These are phyloP conservation scores for Daldinia bambusicola DNA, from an alignment of 495 filamentous ascomycete genomes.

Conservation along the genomic window DNA sequence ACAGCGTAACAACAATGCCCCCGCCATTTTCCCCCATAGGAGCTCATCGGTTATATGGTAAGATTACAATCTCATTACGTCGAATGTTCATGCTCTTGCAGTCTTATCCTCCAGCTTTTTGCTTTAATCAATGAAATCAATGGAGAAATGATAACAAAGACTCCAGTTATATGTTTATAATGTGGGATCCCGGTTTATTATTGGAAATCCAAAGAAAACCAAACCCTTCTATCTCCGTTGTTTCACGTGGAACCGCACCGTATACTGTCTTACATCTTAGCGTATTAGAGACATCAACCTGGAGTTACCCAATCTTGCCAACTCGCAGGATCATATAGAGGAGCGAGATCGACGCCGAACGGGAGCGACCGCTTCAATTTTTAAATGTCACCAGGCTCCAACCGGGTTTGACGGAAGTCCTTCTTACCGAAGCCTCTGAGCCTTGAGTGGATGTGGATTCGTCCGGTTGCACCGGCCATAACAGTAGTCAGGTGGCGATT, in stretches of 20 bases:
- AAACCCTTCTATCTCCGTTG: background rate
- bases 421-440: constrained; percentile 2
- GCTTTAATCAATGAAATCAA: constrained; percentile 5
- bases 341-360: constrained; percentile 10
- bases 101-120: constrained; percentile 19
- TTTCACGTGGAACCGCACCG: constrained; percentile 12
- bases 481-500: constrained; percentile 35
- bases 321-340: background rate
- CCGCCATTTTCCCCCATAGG: constrained; percentile 21
- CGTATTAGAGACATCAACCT: background rate
- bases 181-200: background rate
- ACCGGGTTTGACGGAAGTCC: constrained; percentile 30
- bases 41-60: constrained; percentile 11
- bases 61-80: constrained; percentile 38
- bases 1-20: constrained; percentile 20
- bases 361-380: background rate
- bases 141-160: constrained; percentile 22
- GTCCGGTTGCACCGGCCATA: constrained; percentile 31
- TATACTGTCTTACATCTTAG: constrained; percentile 2
- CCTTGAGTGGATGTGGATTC: background rate
- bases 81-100: constrained; percentile 36
- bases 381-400: constrained; percentile 13
- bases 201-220: background rate
- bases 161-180: background rate
- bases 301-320: background rate